Conservation (phyloP, 2,329 filamentous ascomycete genomes). For the Tolypocladium endophyticum region DNA sequence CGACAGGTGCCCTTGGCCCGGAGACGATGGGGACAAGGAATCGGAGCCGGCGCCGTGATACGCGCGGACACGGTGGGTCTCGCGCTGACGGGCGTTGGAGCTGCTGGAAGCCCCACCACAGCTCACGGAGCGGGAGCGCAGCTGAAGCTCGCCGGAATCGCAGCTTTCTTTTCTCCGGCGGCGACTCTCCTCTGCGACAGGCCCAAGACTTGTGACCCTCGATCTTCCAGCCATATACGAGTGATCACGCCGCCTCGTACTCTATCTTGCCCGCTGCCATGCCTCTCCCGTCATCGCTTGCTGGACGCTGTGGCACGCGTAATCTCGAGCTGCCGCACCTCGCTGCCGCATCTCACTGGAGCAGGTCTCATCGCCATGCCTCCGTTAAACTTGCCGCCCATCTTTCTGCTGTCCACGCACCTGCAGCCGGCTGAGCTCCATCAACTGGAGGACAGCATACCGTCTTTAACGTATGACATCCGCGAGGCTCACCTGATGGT, state of each 20-base stretch:
- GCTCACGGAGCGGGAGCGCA: neutral
- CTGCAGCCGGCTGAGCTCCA: conserved; percentile 53
- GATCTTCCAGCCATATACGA: neutral
- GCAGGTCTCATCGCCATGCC: conserved; percentile 9
- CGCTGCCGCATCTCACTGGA: neutral
- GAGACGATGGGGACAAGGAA: neutral
- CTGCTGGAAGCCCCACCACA: neutral
- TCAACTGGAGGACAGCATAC: conserved; percentile 52
- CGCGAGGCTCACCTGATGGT: conserved; percentile 64
- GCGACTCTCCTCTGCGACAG: neutral
- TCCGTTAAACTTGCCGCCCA: conserved; percentile 38
- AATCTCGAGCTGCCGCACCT: too few relatives aligned
- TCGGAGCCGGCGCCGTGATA: neutral
- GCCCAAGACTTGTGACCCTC: neutral
- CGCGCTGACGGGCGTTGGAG: neutral
- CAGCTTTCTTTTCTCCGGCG: neutral
- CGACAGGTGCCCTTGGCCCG: neutral
- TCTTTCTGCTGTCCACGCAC: conserved; percentile 66
- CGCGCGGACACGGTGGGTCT: neutral
- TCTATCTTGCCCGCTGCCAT: neutral
- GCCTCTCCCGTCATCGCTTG: neutral
- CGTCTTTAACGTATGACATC: conserved; percentile 58
- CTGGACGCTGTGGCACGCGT: neutral
- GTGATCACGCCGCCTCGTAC: neutral
- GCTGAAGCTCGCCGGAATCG: neutral